Evolutionary conservation across 2,329 filamentous ascomycete species (phyloP).

Genomic region (Cercospora brassicicola): DNA sequence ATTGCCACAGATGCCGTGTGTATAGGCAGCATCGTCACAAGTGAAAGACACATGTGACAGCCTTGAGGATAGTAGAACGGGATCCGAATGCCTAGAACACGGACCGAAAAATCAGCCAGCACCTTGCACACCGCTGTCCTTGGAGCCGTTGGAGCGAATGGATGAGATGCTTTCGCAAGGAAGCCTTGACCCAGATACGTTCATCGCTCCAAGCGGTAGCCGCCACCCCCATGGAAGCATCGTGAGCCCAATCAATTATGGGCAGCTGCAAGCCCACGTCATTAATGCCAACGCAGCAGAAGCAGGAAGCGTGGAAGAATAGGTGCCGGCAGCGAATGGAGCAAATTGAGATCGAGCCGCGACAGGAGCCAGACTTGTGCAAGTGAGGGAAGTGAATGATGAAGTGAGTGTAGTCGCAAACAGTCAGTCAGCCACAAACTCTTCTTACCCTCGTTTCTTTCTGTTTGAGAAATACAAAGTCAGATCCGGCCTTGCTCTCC

Average conservation of each 20-base stretch:
- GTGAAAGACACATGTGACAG: not conserved
- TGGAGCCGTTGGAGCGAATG: not conserved
- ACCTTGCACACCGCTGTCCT: not conserved
- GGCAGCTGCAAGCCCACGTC: not conserved
- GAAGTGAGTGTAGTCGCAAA: not conserved
- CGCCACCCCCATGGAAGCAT: not conserved
- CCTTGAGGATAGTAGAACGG: not conserved
- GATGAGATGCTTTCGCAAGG: not conserved
- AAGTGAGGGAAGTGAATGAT: not conserved
- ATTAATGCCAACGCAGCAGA: not conserved
- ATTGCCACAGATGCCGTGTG: not conserved
- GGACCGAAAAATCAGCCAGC: not conserved
- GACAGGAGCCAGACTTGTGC: not conserved
- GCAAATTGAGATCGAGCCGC: not conserved
- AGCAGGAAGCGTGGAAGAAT: not conserved
- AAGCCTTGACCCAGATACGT: not conserved
- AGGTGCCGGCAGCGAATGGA: not conserved
- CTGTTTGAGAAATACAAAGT: slow-evolving; percentile 1
- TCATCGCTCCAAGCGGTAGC: not conserved
- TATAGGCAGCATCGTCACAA: not conserved
- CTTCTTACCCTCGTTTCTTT: not conserved
- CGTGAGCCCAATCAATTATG: not conserved
- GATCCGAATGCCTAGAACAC: not conserved
- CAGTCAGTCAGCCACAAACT: not conserved
- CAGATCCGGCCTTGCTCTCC: not conserved